Evolutionary conservation across 2,329 filamentous ascomycete genomes (phyloP).

Genomic region (Beauveria asiatica): DNA sequence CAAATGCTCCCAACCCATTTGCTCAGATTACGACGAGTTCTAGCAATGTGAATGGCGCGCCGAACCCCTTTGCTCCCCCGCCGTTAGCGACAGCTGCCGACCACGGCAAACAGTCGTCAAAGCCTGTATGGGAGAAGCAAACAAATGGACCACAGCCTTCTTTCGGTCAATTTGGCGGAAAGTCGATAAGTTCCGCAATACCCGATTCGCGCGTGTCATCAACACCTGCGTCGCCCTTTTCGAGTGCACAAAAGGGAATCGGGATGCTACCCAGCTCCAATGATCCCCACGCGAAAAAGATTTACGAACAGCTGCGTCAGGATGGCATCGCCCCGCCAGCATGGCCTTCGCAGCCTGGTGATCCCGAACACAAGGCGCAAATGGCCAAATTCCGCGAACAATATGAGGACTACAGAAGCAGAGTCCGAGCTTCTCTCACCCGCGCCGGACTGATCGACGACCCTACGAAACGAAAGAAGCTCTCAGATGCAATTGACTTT

Average conservation of each 20-base stretch:
- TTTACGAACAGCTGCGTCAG: slow-evolving; percentile 43
- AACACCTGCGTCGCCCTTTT: slow-evolving; percentile 13
- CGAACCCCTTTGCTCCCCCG: slow-evolving; percentile 7
- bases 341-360: slow-evolving; percentile 48
- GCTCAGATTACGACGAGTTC: slow-evolving; percentile 21
- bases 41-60: slow-evolving; percentile 10
- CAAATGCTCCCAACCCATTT: slow-evolving; percentile 18
- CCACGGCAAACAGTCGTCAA: neutral
- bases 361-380: slow-evolving; percentile 39
- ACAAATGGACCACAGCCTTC: neutral
- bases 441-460: slow-evolving; percentile 55
- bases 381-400: slow-evolving; percentile 48
- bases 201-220: slow-evolving; percentile 12
- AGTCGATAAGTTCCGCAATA: slow-evolving; percentile 11
- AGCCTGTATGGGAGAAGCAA: neutral
- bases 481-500: slow-evolving; percentile 57
- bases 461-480: slow-evolving; percentile 51
- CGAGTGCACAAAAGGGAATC: neutral
- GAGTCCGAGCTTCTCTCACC: slow-evolving; percentile 48
- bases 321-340: slow-evolving; percentile 45
- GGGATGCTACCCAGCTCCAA: slow-evolving; percentile 17
- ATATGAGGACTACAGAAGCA: slow-evolving; percentile 49
- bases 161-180: neutral
- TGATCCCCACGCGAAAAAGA: slow-evolving; percentile 39
- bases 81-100: neutral